phyloP scores from a whole-genome alignment of 2,329 filamentous ascomycete genomes.

The Elsinoe australis region DNA sequence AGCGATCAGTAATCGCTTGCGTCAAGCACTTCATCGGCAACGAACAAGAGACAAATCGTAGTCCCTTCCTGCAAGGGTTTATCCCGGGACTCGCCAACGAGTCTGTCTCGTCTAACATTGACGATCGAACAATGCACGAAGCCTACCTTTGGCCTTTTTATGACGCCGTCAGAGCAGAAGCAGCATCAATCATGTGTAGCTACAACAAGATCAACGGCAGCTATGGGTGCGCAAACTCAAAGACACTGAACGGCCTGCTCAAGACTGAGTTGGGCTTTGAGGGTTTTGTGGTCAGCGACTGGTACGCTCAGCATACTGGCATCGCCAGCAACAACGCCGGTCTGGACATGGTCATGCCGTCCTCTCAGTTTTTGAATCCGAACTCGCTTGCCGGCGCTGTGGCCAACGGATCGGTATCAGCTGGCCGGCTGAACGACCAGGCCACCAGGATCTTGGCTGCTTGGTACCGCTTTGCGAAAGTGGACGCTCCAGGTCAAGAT shows the following conservation, averaged over 20 bases:
- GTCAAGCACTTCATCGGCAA: conserved; percentile 53
- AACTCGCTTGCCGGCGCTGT: conserved; percentile 48
- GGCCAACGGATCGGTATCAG: conserved; percentile 51
- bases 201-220: conserved; percentile 43
- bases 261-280: conserved; percentile 70
- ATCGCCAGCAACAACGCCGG: conserved; percentile 54
- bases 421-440: conserved; percentile 55
- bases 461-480: conserved; percentile 51
- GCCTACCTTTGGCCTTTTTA: conserved; percentile 54
- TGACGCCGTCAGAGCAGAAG: conserved; percentile 42
- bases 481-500: conserved; percentile 37
- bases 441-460: conserved; percentile 45
- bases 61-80: conserved; percentile 27
- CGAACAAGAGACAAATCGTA: conserved; percentile 45
- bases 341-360: conserved; percentile 64
- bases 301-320: conserved; percentile 53
- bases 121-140: conserved; percentile 60
- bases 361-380: conserved; percentile 28
- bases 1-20: conserved; percentile 50
- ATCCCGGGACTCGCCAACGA: conserved; percentile 24
- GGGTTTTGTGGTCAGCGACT: conserved; percentile 64
- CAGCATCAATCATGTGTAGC: conserved; percentile 37
- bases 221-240: conserved; percentile 62
- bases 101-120: conserved; percentile 46
- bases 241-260: conserved; percentile 59